Evolutionary conservation across 2,329 filamentous ascomycete species (phyloP).

Genomic region (Macrophomina pseudophaseolina): DNA sequence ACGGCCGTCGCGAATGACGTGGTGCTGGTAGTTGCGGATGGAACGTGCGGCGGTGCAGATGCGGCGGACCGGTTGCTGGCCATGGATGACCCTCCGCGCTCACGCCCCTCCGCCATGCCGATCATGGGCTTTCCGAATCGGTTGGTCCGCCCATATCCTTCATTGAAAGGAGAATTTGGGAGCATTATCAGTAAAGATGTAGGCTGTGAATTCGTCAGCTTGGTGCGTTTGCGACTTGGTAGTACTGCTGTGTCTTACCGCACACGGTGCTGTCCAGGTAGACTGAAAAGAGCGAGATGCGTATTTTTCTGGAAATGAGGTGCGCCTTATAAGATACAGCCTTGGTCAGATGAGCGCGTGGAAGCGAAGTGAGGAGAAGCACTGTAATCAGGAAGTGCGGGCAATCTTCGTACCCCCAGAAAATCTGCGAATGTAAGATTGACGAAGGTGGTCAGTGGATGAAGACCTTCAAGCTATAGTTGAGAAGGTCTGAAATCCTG

Average conservation of each 20-base stretch:
- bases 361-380: too few species aligned
- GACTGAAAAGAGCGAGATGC: neutral
- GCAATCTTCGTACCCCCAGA: too few species aligned
- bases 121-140: neutral
- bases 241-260: neutral
- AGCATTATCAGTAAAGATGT: neutral
- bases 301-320: too few species aligned
- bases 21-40: slow-evolving; percentile 10
- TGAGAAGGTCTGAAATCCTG: too few species aligned
- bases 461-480: too few species aligned
- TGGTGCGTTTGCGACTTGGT: neutral
- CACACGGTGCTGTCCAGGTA: neutral
- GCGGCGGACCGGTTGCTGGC: neutral
- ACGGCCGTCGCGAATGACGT: slow-evolving; percentile 2
- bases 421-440: too few species aligned
- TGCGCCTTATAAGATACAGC: too few species aligned
- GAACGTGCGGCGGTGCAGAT: slow-evolving; percentile 7
- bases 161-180: neutral
- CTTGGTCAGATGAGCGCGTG: too few species aligned
- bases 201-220: neutral
- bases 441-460: too few species aligned
- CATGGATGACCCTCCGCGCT: neutral
- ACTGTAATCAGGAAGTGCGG: too few species aligned
- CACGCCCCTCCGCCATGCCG: neutral
- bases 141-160: neutral